Evolutionary conservation across 306 rosid genomes (phyloP).

Genomic region (Castanopsis chinensis): DNA sequence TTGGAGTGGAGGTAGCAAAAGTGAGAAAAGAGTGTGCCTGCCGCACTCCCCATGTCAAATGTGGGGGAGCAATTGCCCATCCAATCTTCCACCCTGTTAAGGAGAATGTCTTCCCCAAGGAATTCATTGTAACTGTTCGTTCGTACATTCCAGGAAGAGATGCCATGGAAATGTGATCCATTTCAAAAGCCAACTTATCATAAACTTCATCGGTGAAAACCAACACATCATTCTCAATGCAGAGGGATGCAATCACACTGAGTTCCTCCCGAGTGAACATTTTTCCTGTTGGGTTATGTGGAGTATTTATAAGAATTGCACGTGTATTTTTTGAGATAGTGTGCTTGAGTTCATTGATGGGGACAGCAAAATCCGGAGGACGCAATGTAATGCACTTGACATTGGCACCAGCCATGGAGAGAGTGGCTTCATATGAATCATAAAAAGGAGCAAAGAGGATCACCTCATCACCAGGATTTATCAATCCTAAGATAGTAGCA

Average conservation of each 20-base stretch:
- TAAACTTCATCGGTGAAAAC: conserved; percentile 86
- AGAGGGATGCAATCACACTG: conserved; percentile 64
- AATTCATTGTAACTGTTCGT: conserved; percentile 83
- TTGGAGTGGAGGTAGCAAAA: conserved; percentile 74
- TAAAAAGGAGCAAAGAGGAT: conserved; percentile 83
- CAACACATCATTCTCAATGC: conserved; percentile 83
- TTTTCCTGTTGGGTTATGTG: conserved; percentile 91
- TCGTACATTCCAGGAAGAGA: conserved; percentile 91
- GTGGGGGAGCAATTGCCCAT: conserved; percentile 85
- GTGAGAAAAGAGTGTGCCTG: conserved; percentile 79
- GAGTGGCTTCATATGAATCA: conserved; percentile 85
- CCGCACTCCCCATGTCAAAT: conserved; percentile 79
- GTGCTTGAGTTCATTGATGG: conserved; percentile 66
- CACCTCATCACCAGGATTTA: conserved; percentile 94
- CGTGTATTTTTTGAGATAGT: conserved; percentile 69
- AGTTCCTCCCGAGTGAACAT: conserved; percentile 80
- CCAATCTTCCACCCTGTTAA: conserved; percentile 94
- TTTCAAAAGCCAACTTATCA: conserved; percentile 86
- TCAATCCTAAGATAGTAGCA: conserved; percentile 75
- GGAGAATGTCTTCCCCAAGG: conserved; percentile 90
- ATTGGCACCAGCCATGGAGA: conserved; percentile 94
- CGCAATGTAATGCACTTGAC: conserved; percentile 61
- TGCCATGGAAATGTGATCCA: conserved; percentile 82
- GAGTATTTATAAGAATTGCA: conserved; percentile 70
- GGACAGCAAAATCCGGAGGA: conserved; percentile 78